Percentiles rank a stretch among this genome's conserved stretches.
These are phyloP conservation scores for Tricholoma saponaceum DNA, from an alignment of 768 basidiomycete genomes.

Conservation along the genomic window DNA sequence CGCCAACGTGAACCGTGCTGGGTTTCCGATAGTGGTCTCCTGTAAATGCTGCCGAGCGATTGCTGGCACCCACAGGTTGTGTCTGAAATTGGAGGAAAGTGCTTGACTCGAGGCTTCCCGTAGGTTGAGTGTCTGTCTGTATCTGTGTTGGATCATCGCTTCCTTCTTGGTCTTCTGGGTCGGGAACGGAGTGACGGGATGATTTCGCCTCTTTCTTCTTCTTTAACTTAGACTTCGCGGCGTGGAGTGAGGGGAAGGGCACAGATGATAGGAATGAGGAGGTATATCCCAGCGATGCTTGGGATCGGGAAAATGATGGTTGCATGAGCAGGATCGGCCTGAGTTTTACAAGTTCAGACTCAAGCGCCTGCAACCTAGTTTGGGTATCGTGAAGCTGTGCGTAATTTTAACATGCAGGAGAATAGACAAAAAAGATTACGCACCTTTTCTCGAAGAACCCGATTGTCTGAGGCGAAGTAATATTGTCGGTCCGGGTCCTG, in stretches of 20 bases:
- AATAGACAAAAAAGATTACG: conserved; percentile 7
- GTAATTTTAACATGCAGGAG: conserved; percentile 3
- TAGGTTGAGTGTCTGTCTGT: conserved; percentile 6
- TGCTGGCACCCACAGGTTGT: conserved; percentile 7
- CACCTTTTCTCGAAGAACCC: conserved; percentile 57
- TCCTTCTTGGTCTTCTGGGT: conserved; percentile 5
- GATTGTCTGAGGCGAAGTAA: conserved; percentile 58
- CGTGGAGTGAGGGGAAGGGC: conserved; percentile 21
- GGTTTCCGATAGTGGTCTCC: conserved; percentile 22
- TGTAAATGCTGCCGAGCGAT: conserved; percentile 3
- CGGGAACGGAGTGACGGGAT: conserved; percentile 8
- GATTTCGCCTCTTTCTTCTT: conserved; percentile 18
- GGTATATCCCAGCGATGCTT: conserved; percentile 15
- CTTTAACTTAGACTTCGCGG: conserved; percentile 21
- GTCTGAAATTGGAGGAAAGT: conserved; percentile 18
- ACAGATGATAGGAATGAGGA: conserved; percentile 20
- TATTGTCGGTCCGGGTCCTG: conserved; percentile 58
- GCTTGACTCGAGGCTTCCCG: conserved; percentile 6
- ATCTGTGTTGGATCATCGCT: conserved; percentile 2
- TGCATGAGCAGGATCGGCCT: conserved; percentile 69
- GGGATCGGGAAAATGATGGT: conserved; percentile 29
- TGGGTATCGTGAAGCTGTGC: conserved; percentile 57
- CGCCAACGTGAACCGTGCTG: conserved; percentile 8
- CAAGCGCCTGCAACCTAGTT: conserved; percentile 48
- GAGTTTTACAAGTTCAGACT: conserved; percentile 60